These are phyloP conservation scores for Xylariaceae sp. DNA, from an alignment of 2,329 filamentous ascomycete species.

Conservation along the genomic window DNA sequence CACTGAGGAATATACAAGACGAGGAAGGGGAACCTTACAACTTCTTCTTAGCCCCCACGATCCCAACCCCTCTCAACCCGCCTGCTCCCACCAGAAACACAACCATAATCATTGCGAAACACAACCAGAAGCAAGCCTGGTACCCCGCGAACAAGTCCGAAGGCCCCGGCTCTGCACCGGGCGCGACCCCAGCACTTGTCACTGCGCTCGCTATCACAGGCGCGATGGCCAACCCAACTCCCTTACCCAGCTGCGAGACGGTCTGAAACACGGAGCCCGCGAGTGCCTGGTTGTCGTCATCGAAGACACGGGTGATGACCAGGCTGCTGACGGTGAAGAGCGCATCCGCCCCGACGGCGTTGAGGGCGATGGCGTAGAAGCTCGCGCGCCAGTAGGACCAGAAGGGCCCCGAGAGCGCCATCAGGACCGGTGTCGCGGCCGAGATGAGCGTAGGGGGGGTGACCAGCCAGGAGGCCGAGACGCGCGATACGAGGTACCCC, in stretches of 20 bases:
- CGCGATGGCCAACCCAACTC: conserved; percentile 4
- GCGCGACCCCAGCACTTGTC: neutral
- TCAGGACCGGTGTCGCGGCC: conserved; percentile 32
- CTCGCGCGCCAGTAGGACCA: conserved; percentile 42
- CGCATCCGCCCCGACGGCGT: conserved; percentile 35
- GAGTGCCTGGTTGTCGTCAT: conserved; percentile 48
- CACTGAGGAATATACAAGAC: neutral
- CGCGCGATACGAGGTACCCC: neutral
- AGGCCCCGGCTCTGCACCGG: neutral
- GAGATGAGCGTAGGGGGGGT: neutral
- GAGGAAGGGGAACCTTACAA: neutral
- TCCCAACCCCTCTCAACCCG: conserved; percentile 2
- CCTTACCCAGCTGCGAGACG: conserved; percentile 43
- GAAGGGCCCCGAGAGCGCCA: conserved; percentile 32
- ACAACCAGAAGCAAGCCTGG: neutral
- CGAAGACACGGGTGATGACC: conserved; percentile 46
- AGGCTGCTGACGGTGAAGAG: conserved; percentile 51
- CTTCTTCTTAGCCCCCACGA: conserved; percentile 3
- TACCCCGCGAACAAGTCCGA: neutral
- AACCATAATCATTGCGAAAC: neutral
- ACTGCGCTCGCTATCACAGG: conserved; percentile 3
- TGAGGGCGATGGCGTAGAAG: conserved; percentile 10
- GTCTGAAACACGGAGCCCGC: conserved; percentile 58
- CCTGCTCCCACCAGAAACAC: neutral
- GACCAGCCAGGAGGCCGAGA: neutral